Base-by-base conservation (phyloP, 495 filamentous ascomycete species). In the Daldinia bambusicola region DNA sequence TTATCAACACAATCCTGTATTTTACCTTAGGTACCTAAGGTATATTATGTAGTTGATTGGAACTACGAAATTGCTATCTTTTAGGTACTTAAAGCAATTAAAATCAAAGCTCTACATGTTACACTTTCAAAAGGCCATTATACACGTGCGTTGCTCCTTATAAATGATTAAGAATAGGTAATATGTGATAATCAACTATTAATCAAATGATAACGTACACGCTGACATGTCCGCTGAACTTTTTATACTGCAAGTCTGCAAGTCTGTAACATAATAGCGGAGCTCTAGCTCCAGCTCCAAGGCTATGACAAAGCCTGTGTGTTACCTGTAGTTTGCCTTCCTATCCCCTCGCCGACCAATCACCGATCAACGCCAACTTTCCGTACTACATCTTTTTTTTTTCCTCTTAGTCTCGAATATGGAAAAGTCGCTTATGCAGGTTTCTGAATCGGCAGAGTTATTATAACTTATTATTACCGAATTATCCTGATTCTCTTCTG, bases 361-460 rank as follows among this genome's bases (percentile, higher is more conserved):
- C 26, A 36, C 60, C 64, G 65, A 67, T 67, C 64, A 64, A 18
- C 37, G n/a, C 18, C 55, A 58, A 45, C 22, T 51, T 63, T 58
- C 30, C 32, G 7, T 62, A 26, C 37, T 64, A 59, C 43, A 32
- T 31, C 48, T 62, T 64, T 16, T 57, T 64, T 26, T 26, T 26
- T 26, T 3, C 3, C 26, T 26, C 26, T 26, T 72, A 68, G 52
- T 62, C 62, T 60, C 22, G 30, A 68, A 36, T 38, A 59, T 34
- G 32, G 45, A 60, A 63, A 67, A 64, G 50, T 56, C 50, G 51
- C 61, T 50, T 72, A 72, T 72, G 70, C 65, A 65, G 52, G 70
- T 53, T 62, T 72, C 70, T 69, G 61, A 69, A 69, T 65, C 65
- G 70, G 65, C 55, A 61, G 32, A 67, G 63, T 57, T 66, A 70